Evolutionary conservation across 2,329 filamentous ascomycete species (phyloP).

Genomic region (Aaosphaeria arxii): DNA sequence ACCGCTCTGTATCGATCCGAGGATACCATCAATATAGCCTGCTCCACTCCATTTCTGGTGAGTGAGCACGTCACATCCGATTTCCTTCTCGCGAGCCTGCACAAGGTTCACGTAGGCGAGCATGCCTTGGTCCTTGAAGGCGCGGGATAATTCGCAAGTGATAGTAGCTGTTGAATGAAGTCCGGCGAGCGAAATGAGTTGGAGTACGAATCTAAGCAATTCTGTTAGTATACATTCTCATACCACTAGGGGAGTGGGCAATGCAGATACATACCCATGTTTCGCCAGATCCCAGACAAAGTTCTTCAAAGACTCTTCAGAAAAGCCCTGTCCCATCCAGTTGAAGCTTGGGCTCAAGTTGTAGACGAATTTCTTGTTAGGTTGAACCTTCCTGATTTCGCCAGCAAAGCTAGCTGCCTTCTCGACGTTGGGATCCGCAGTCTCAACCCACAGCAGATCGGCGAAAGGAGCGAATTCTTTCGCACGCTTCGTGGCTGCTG

Average conservation of each 20-base stretch:
- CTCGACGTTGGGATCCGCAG: slow-evolving; percentile 78
- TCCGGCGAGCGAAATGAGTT: slow-evolving; percentile 63
- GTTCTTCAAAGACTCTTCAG: slow-evolving; percentile 73
- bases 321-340: slow-evolving; percentile 96
- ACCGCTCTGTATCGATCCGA: slow-evolving; percentile 87
- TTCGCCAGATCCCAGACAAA: slow-evolving; percentile 97
- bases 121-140: slow-evolving; percentile 92
- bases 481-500: slow-evolving; percentile 86
- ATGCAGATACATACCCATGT: slow-evolving; percentile 63
- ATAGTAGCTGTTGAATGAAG: slow-evolving; percentile 64
- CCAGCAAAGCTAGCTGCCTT: slow-evolving; percentile 73
- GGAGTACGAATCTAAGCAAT: slow-evolving; percentile 54
- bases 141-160: slow-evolving; percentile 70
- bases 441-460: slow-evolving; percentile 96
- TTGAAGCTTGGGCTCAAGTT: slow-evolving; percentile 97
- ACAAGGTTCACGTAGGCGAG: slow-evolving; percentile 94
- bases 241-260: slow-evolving; percentile 35
- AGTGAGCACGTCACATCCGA: slow-evolving; percentile 87
- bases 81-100: slow-evolving; percentile 84
- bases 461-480: slow-evolving; percentile 89
- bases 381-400: slow-evolving; percentile 67
- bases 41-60: slow-evolving; percentile 87
- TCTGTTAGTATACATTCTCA: not conserved
- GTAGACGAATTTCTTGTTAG: slow-evolving; percentile 89
- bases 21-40: slow-evolving; percentile 79